These are phyloP conservation scores for Camellia japonica DNA, from an alignment of 148 eudicot species.

Conservation along the genomic window DNA sequence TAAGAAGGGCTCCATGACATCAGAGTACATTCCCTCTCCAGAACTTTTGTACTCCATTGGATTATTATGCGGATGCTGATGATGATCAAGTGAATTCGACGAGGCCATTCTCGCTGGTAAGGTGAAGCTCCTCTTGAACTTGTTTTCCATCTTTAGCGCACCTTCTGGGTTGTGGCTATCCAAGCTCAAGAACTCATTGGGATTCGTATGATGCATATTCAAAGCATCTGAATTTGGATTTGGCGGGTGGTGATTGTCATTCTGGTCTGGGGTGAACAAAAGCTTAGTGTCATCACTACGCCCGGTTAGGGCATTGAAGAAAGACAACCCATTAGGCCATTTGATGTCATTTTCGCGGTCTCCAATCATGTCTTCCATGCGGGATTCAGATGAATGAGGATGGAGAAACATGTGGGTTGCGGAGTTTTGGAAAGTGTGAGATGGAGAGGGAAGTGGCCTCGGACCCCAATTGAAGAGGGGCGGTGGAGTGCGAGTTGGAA, in stretches of 20 bases:
- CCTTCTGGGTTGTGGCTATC: slow-evolving; percentile 46
- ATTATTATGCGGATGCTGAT: slow-evolving; percentile 49
- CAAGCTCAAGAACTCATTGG: slow-evolving; percentile 71
- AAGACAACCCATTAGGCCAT: slow-evolving; percentile 79
- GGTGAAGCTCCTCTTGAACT: slow-evolving; percentile 80
- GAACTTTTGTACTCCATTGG: slow-evolving; percentile 28
- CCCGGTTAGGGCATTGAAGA: slow-evolving; percentile 78
- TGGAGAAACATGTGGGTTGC: slow-evolving; percentile 70
- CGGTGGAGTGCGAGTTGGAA: slow-evolving; percentile 45
- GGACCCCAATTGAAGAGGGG: slow-evolving; percentile 71
- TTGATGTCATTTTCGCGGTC: slow-evolving; percentile 72
- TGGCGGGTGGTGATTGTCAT: slow-evolving; percentile 29
- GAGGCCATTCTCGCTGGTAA: slow-evolving; percentile 80
- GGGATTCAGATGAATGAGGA: slow-evolving; percentile 63
- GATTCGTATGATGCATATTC: slow-evolving; percentile 22
- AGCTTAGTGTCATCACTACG: slow-evolving; percentile 66
- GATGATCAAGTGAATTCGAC: slow-evolving; percentile 67
- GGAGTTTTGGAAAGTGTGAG: slow-evolving; percentile 61
- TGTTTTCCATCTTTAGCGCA: slow-evolving; percentile 61
- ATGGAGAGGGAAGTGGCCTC: slow-evolving; percentile 54
- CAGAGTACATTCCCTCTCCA: slow-evolving; percentile 63
- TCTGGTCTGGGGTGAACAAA: slow-evolving; percentile 51
- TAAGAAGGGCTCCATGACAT: slow-evolving; percentile 88
- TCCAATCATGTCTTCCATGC: slow-evolving; percentile 67
- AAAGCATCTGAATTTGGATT: slow-evolving; percentile 18